phyloP scores from a whole-genome alignment of 129 eudicot species.

The Flaveria trinervia region DNA sequence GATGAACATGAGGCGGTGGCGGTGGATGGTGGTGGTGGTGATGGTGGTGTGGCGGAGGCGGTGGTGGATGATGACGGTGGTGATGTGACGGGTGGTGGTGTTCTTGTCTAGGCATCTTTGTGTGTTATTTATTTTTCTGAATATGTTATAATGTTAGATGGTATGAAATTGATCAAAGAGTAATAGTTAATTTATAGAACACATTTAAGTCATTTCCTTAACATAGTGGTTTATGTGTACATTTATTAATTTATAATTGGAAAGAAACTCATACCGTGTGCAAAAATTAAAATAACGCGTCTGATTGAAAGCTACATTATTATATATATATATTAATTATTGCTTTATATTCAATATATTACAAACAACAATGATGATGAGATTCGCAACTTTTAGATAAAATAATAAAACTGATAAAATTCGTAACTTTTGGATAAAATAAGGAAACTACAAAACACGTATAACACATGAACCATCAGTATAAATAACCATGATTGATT shows the following conservation, averaged over 20 bases:
- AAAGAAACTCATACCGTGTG: slow-evolving; percentile 14
- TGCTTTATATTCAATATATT: not conserved
- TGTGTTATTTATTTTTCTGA: not conserved
- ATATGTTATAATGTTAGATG: not conserved
- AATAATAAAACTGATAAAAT: too few species aligned
- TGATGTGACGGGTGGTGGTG: slow-evolving; percentile 1
- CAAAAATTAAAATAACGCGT: slow-evolving; percentile 20
- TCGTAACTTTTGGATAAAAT: too few species aligned
- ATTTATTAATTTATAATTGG: not conserved
- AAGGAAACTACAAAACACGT: too few species aligned
- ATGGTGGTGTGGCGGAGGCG: not conserved
- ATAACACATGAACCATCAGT: too few species aligned
- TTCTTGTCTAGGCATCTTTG: not conserved
- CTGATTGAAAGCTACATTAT: not conserved
- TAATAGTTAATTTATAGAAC: not conserved
- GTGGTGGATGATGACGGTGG: not conserved
- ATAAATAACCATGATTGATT: not conserved
- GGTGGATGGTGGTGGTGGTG: not conserved
- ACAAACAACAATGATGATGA: too few species aligned
- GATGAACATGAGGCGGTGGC: slow-evolving; percentile 2
- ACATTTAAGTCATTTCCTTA: slow-evolving; percentile 3
- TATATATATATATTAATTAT: not conserved
- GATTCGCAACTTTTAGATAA: too few species aligned
- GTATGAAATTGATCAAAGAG: not conserved
- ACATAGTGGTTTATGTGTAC: not conserved